Evolutionary conservation across 345 rosid species (phyloP).

Genomic region (Bruguiera parviflora): DNA sequence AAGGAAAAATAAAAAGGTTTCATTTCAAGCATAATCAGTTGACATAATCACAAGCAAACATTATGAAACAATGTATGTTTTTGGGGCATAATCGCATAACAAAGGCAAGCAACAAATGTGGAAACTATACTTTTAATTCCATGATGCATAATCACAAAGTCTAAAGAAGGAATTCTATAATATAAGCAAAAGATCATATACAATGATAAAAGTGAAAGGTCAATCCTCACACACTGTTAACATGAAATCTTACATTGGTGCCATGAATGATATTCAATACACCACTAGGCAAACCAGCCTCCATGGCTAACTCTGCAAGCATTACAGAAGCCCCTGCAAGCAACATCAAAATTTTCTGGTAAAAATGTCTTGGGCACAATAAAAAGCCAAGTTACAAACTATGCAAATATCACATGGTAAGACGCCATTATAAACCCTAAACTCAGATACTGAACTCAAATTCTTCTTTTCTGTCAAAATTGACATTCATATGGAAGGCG

Average conservation of each 20-base stretch:
- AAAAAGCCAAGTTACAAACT: neutral
- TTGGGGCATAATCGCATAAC: neutral
- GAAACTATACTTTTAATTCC: neutral
- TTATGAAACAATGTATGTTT: neutral
- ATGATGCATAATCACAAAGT: neutral
- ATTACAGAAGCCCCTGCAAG: conserved; percentile 41
- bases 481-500: no score
- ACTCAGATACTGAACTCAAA: no score
- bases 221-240: neutral
- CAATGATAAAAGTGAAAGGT: conserved; percentile 3
- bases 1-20: neutral
- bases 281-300: conserved; percentile 54
- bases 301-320: conserved; percentile 51
- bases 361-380: neutral
- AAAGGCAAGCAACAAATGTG: neutral
- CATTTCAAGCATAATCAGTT: neutral
- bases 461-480: no score
- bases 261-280: conserved; percentile 55
- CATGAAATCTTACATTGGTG: conserved; percentile 30
- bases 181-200: neutral
- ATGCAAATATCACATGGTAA: no score
- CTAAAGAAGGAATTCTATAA: neutral
- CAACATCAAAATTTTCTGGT: neutral
- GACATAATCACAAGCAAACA: neutral
- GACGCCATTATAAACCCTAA: no score